Evolutionary conservation across 306 rosid genomes (phyloP).

Genomic region (Benincasa hispida): DNA sequence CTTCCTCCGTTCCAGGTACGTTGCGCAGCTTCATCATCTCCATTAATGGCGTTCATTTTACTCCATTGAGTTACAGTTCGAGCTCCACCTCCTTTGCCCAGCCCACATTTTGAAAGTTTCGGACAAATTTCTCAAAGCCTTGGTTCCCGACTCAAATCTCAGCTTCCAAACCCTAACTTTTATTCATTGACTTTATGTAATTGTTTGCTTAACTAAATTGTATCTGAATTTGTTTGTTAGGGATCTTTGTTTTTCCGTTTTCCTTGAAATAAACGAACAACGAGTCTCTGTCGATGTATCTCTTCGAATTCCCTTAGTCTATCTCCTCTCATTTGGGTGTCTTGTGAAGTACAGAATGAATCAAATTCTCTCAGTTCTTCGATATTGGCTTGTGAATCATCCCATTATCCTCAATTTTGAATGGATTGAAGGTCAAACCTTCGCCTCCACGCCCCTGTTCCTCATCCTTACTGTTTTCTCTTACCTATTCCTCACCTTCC

Average conservation of each 20-base stretch:
- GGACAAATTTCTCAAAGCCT: background rate
- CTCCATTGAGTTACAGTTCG: background rate
- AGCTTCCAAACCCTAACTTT: background rate
- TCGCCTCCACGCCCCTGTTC: constrained; percentile 34
- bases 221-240: background rate
- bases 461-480: constrained; percentile 22
- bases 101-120: background rate
- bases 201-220: background rate
- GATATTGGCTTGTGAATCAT: constrained; percentile 48
- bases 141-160: background rate
- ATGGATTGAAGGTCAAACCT: constrained; percentile 46
- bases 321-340: constrained; percentile 19
- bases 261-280: background rate
- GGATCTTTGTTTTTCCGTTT: background rate
- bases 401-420: constrained; percentile 46
- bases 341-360: background rate
- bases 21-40: background rate
- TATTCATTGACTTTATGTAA: background rate
- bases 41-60: background rate
- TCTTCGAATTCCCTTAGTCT: background rate
- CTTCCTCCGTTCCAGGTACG: background rate
- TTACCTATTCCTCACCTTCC: constrained; percentile 43
- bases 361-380: constrained; percentile 14
- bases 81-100: background rate
- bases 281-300: background rate